Conservation (phyloP, 164 flowering plant species). For the Sedum album region DNA sequence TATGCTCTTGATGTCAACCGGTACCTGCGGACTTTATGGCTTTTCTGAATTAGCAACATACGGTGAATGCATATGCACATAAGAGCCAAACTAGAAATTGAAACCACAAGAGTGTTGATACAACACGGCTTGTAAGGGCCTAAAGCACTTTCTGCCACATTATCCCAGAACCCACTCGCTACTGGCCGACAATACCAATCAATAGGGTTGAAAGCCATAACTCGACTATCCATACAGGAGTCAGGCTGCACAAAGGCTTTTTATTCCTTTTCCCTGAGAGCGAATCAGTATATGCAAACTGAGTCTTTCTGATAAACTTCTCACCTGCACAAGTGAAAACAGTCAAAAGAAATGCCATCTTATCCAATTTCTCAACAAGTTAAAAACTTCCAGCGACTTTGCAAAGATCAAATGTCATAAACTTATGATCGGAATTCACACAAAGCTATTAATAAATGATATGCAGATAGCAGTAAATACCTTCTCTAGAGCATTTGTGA, state of each 20-base stretch:
- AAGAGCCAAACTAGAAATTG: constrained; percentile 57
- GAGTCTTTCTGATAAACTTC: background rate
- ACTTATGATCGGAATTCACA: background rate
- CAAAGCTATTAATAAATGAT: background rate
- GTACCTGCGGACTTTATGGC: constrained; percentile 42
- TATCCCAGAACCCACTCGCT: constrained; percentile 67
- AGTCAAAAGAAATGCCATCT: background rate
- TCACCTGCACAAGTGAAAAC: background rate
- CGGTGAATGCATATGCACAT: constrained; percentile 56
- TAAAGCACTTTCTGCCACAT: constrained; percentile 51
- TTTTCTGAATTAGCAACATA: constrained; percentile 47
- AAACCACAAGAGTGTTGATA: constrained; percentile 50
- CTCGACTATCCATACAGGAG: background rate
- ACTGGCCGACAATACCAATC: constrained; percentile 77
- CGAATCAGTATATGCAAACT: background rate
- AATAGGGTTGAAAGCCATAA: constrained; percentile 58
- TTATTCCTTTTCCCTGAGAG: background rate
- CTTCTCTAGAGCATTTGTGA: background rate
- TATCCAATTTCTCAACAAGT: background rate
- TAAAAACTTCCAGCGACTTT: background rate
- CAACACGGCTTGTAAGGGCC: constrained; percentile 87
- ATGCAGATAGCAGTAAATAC: background rate
- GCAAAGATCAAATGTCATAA: background rate
- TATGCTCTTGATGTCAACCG: constrained; percentile 48
- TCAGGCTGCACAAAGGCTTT: background rate